Evolutionary conservation across 1,139 yeast genomes (phyloP), one percentile per base, ranked within the genome.

Genomic region (Kodamaea derodonti): DNA sequence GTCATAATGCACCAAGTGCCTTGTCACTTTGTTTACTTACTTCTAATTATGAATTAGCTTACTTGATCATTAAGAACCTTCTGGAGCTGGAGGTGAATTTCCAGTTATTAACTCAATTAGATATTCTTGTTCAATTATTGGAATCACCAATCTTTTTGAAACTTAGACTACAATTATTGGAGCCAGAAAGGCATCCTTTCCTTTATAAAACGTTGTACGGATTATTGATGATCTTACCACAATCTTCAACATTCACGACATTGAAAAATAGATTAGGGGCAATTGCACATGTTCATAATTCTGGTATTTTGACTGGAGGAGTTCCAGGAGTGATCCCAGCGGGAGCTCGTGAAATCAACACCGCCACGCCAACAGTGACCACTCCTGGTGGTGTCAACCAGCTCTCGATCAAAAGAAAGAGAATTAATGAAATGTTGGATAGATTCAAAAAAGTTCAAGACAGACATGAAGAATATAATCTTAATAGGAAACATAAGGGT

Each of bases 151-250:
- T 90, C 1, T 92, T 94, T 56, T 82, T 95, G 20, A 82, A 86
- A 49, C 69, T 92, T 42, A 72, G 99, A 42, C 65, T 94, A 41
- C 97, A 92, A 57, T 65, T 94, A 17, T 65, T 94, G 35, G 95
- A 88, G 52, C 97, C 96, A 1, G 87, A 82, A 34, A 78, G 76
- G 47, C 75, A 85, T 52, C 95, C 95, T 0, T 84, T 75, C 50
- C 62, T 94, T 28, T 86, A 84, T 70, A 87, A 88, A 54, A 84
- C 95, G 32, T 70, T 94, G 20, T 94, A 88, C 54, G 98, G 98
- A 1, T 73, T 94, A 31, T 67, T 94, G 39, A 94, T 94, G 99
- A 72, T 94, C 4, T 62, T 94, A 35, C 99, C 99, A 0, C 99
- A 94, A 55, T 86, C 97, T 0, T 76, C 87, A n/a, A 95, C 98